These are phyloP conservation scores for Emmonsia crescens DNA, from an alignment of 2,329 filamentous ascomycete species.

Conservation along the genomic window DNA sequence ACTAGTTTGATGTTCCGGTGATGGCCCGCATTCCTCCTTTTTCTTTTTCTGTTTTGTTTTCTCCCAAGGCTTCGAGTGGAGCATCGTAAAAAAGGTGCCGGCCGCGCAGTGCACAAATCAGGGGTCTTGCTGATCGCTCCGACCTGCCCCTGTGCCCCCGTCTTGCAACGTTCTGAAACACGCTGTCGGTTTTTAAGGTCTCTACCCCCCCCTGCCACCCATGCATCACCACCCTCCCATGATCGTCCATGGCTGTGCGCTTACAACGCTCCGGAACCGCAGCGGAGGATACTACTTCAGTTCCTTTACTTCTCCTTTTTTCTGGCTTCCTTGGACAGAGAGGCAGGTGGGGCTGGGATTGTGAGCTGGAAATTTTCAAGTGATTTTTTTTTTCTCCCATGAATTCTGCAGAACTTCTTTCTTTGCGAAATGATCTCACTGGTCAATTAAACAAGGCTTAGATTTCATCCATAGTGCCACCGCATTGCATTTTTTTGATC, in stretches of 20 bases:
- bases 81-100: background rate
- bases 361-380: background rate
- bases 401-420: background rate
- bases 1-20: background rate
- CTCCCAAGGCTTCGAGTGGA: background rate
- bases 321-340: background rate
- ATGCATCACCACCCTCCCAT: background rate
- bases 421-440: background rate
- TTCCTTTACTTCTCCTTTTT: background rate
- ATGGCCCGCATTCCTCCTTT: background rate
- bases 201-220: background rate
- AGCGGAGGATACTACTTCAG: background rate
- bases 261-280: background rate
- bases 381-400: background rate
- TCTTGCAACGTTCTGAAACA: background rate
- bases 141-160: background rate
- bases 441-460: background rate
- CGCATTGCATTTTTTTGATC: background rate
- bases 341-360: background rate
- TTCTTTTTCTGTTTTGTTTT: background rate
- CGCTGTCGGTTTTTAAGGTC: background rate
- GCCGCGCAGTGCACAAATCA: background rate
- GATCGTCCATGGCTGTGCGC: background rate
- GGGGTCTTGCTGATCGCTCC: constrained; percentile 4
- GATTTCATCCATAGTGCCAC: background rate